These are phyloP conservation scores for Stachybotrys elegans DNA, from an alignment of 2,329 filamentous ascomycete species.

Conservation along the genomic window DNA sequence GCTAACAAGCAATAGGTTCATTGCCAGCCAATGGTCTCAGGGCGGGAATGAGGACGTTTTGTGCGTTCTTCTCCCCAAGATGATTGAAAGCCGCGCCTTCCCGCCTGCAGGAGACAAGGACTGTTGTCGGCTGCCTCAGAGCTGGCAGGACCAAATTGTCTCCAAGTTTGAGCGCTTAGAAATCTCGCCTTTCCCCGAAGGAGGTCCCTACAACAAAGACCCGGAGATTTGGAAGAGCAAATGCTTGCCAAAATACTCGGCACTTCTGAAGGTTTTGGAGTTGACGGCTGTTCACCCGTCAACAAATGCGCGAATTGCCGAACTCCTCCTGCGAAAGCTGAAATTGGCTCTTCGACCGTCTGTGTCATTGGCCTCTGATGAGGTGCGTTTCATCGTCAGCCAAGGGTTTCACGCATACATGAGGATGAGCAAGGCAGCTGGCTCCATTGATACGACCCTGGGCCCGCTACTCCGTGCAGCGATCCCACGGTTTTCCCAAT, in stretches of 20 bases:
- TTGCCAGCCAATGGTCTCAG: conserved; percentile 68
- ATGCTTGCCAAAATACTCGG: conserved; percentile 63
- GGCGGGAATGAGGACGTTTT: conserved; percentile 60
- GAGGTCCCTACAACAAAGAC: conserved; percentile 57
- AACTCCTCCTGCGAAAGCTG: conserved; percentile 61
- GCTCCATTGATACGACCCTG: conserved; percentile 53
- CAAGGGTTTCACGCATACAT: conserved; percentile 71
- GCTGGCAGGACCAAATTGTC: conserved; percentile 70
- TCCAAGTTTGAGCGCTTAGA: conserved; percentile 63
- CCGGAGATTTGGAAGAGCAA: conserved; percentile 56
- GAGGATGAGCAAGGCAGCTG: conserved; percentile 56
- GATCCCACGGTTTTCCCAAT: conserved; percentile 60
- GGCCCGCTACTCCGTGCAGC: conserved; percentile 62
- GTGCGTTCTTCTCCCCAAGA: conserved; percentile 62
- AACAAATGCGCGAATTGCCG: conserved; percentile 60
- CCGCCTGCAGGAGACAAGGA: conserved; percentile 48
- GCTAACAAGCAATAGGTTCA: conserved; percentile 53
- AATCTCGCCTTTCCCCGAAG: conserved; percentile 59
- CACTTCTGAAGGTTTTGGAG: conserved; percentile 59
- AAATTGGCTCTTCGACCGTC: conserved; percentile 60
- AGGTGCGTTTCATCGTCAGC: conserved; percentile 68
- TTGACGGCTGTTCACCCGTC: conserved; percentile 60
- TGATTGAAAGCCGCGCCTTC: conserved; percentile 53
- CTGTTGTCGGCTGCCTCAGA: conserved; percentile 53
- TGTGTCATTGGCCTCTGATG: conserved; percentile 52